Conservation (phyloP, 192 early-diverging fungal genomes). For the Obelidium mucronatum region DNA sequence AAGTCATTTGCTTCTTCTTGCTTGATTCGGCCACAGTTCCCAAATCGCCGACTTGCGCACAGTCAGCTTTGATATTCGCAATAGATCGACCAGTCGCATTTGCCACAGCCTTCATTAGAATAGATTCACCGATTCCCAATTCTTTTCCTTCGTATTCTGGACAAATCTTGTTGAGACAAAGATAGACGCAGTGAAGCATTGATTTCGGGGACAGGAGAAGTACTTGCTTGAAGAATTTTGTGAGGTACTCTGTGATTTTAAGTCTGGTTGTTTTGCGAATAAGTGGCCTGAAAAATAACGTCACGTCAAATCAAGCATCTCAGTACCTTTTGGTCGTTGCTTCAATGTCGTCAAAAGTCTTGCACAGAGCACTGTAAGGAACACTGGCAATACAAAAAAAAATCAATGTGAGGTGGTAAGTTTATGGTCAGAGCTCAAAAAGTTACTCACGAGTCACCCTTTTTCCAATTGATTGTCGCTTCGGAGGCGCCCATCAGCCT, state of each 20-base stretch:
- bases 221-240: constrained; percentile 72
- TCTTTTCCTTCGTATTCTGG: constrained; percentile 97
- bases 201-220: constrained; percentile 71
- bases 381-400: constrained; percentile 29
- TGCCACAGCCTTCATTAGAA: constrained; percentile 93
- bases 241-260: constrained; percentile 75
- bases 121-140: constrained; percentile 93
- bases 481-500: constrained; percentile 16
- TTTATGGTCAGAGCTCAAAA: neutral
- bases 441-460: constrained; percentile 25
- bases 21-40: constrained; percentile 86
- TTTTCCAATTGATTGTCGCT: constrained; percentile 5
- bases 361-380: constrained; percentile 88
- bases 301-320: neutral
- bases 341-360: constrained; percentile 89
- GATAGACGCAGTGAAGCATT: constrained; percentile 80
- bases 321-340: constrained; percentile 81
- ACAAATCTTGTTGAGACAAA: constrained; percentile 89
- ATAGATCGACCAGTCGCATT: constrained; percentile 81
- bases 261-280: too few relatives aligned
- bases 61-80: constrained; percentile 80
- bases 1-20: constrained; percentile 83
- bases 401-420: too few relatives aligned
- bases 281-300: too few relatives aligned
- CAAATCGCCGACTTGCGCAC: constrained; percentile 83